Base-by-base conservation (phyloP, 2,329 filamentous ascomycete species). In the Xylaria sp. region DNA sequence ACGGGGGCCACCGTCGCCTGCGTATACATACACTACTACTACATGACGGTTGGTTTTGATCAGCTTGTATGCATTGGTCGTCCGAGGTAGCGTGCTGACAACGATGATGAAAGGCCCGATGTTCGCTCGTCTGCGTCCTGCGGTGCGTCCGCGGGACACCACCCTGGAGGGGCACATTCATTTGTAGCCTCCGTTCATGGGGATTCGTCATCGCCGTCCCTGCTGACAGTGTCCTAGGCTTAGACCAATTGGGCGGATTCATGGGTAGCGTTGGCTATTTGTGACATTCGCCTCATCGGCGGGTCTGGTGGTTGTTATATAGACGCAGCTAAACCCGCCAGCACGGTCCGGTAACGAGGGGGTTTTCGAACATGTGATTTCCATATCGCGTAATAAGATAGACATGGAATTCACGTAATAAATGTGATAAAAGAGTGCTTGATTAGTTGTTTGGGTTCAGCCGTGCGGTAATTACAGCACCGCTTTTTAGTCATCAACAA, bases 181-280 rank as follows among this genome's bases (percentile, higher is more conserved):
- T 25, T 58, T 21, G n/a, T 32, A 48, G 3, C 18, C 16, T 37
- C 32, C 42, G 21, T 50, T 32, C 32, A 27, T 35, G 53, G 27
- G 58, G 64, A 63, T 29, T 63, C 65, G 59, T 63, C 65, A 63
- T 63, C 42, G 42, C 23, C 42, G 21, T 40, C 25, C 50, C 16
- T 58, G 65, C 65, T 58, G 50, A 58, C 27, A 21, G n/a, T 12
- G 42, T 44, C n/a, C 32, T 9, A 10, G 10, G 32, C 8, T 2
- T 35, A 47, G 32, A 21, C n/a, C 21, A n/a, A 63, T 16, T 9
- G 25, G 61, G 48, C 27, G 32, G 23, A 44, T 37, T 48, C 32
- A 13, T 21, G 27, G n/a, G n/a, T n/a, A n/a, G 40, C 10, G 32
- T 58, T 40, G 29, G n/a, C 25, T 44, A 18, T n/a, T 21, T 37